These are phyloP conservation scores for Fraxinus platypoda DNA, from an alignment of 305 asterid species.

Conservation along the genomic window DNA sequence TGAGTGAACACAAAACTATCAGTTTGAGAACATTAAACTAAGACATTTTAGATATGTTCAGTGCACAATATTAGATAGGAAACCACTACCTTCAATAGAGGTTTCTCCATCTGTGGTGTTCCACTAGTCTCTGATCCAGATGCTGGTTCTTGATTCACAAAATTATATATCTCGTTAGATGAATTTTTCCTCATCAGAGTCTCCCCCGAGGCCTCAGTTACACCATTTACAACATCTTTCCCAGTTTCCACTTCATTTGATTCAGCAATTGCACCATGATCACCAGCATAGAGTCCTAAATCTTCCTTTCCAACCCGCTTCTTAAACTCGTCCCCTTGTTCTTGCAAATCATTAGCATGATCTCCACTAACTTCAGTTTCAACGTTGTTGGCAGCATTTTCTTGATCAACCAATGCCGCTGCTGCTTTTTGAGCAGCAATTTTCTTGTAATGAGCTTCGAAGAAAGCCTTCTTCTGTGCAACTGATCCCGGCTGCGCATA, in stretches of 20 bases:
- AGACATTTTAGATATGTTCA: not conserved
- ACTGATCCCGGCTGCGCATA: slow-evolving; percentile 87
- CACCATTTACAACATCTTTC: slow-evolving; percentile 12
- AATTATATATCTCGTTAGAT: not conserved
- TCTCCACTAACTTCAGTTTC: not conserved
- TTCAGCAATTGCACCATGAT: not conserved
- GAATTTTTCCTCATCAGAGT: slow-evolving; percentile 18
- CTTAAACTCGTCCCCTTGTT: slow-evolving; percentile 17
- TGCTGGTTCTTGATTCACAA: slow-evolving; percentile 32
- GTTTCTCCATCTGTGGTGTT: slow-evolving; percentile 54
- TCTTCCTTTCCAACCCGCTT: slow-evolving; percentile 10
- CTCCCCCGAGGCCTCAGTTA: slow-evolving; percentile 20
- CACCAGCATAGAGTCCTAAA: not conserved
- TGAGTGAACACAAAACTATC: slow-evolving; percentile 15
- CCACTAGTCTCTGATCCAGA: slow-evolving; percentile 53
- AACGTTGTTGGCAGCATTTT: slow-evolving; percentile 36
- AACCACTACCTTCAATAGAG: slow-evolving; percentile 46
- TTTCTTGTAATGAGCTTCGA: slow-evolving; percentile 94
- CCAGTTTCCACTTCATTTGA: slow-evolving; percentile 9
- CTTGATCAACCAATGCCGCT: slow-evolving; percentile 46
- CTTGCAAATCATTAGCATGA: not conserved
- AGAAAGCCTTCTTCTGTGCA: slow-evolving; percentile 90
- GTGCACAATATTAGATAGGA: not conserved
- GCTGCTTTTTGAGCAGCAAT: slow-evolving; percentile 87
- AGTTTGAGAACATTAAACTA: slow-evolving; percentile 7